Percentiles rank a stretch among this genome's conserved stretches.
These are phyloP conservation scores for Discostella pseudostelligera DNA, from an alignment of 108 stramenopile species.

Conservation along the genomic window DNA sequence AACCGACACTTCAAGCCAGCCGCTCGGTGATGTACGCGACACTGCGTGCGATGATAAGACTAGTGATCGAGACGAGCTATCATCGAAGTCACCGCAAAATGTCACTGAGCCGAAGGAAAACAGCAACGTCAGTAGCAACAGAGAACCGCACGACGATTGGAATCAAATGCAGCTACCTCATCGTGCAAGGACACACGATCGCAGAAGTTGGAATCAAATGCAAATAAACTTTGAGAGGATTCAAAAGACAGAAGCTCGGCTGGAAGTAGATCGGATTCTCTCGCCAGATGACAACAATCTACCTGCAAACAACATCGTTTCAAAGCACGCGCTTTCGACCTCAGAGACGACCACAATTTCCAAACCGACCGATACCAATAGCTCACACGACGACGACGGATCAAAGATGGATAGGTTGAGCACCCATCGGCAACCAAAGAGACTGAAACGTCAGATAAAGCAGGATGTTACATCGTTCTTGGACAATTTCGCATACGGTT, in stretches of 20 bases:
- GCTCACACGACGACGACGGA: background rate
- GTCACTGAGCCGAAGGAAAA: background rate
- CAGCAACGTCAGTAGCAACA: background rate
- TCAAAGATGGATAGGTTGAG: background rate
- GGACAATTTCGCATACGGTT: slow-evolving; percentile 26
- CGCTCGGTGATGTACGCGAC: background rate
- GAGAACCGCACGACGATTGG: background rate
- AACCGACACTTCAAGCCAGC: background rate
- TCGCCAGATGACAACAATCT: background rate
- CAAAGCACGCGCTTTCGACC: background rate
- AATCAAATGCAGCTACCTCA: slow-evolving; percentile 1
- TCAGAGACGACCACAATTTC: background rate
- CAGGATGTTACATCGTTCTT: slow-evolving; percentile 26
- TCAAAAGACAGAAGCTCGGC: slow-evolving; percentile 18
- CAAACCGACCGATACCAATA: background rate
- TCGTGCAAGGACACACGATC: slow-evolving; percentile 19
- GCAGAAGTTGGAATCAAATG: slow-evolving; percentile 36
- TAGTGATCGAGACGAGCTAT: background rate
- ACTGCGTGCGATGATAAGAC: background rate
- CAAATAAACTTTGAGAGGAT: slow-evolving; percentile 26
- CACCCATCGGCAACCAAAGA: slow-evolving; percentile 13
- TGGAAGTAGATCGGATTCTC: slow-evolving; percentile 26
- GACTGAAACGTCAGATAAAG: slow-evolving; percentile 13
- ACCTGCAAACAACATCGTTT: background rate
- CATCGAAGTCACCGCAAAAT: background rate